Base-by-base conservation (phyloP, 2,329 filamentous ascomycete genomes). In the Trichophyton rubrum region DNA sequence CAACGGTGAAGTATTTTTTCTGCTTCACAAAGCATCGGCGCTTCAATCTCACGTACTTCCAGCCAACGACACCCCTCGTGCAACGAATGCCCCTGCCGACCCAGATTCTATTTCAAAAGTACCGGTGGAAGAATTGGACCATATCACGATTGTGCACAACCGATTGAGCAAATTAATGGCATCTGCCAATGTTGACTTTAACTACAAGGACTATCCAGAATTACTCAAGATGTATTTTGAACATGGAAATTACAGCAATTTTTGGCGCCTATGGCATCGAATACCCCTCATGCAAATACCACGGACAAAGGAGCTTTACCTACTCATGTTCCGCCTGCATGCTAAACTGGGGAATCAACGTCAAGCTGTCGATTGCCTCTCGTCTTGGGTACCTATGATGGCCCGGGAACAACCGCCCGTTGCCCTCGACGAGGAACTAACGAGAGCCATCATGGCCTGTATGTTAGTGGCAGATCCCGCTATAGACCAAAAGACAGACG, bases 181-280 rank as follows among this genome's bases (percentile, higher is more conserved):
- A 33, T 67, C 64, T 13, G 64, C 69, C 3, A 61, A 70, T 17
- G 59, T 71, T 24, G 63, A 67, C 22, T 72, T 73, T 58, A 65
- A 71, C 17, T 63, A 68, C 8, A 60, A 65, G 3, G 62, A 71
- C 15, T 69, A 68, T 9, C 68, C 69, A 40, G 61, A 59, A 13
- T 66, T 75, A 4, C 71, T 74, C 66, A 61, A 68, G 3, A 66
- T 70, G 3, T 64, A 69, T 22, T 72, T 80, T 3, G 64, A 66
- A 20, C 75, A 76, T 62, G 67, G 69, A 17, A 73, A 83, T 64
- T 85, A 82, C 78, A 69, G 77, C 15, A 73, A 75, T 4, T 83
- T 88, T 66, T 87, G 83, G 84, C 76, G 82, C 20, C 68, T 78
- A 8, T 88, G 85, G 77, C 78, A 79, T 60, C 75, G 78, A 60